Conservation (phyloP, 805 yeast genomes). For the Maudiozyma pseudohumilis region DNA sequence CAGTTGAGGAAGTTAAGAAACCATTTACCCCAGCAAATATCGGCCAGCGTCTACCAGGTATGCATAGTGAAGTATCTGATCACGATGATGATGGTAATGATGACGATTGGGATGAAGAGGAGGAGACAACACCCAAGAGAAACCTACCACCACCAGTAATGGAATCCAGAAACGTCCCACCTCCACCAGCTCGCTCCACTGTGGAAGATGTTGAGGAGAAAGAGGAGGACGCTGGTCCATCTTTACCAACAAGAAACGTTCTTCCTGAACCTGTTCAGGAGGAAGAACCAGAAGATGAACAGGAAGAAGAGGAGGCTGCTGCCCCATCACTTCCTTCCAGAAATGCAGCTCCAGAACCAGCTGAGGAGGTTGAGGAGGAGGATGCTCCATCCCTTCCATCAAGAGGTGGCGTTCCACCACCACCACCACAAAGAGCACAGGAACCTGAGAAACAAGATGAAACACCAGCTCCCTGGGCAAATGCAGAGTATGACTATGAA, state of each 20-base stretch:
- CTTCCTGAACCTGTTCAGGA: conserved; percentile 12
- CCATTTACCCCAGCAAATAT: conserved; percentile 8
- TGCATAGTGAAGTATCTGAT: conserved; percentile 20
- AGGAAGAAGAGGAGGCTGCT: conserved; percentile 18
- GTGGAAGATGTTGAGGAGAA: conserved; percentile 17
- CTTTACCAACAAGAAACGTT: conserved; percentile 4
- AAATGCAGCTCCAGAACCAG: conserved; percentile 19
- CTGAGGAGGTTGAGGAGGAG: conserved; percentile 8
- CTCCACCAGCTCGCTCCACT: conserved; percentile 9
- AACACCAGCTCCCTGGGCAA: conserved; percentile 37
- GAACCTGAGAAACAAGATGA: conserved; percentile 1
- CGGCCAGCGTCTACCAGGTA: conserved; percentile 29
- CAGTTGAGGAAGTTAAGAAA: conserved; percentile 6
- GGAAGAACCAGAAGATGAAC: conserved; percentile 7
- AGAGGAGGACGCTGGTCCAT: conserved; percentile 8
- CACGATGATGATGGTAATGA: conserved; percentile 17
- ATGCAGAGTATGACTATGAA: conserved; percentile 81
- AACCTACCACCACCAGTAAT: conserved; percentile 6
- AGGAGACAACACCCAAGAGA: conserved; percentile 9
- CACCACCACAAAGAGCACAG: conserved; percentile 21
- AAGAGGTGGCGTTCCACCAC: conserved; percentile 25
- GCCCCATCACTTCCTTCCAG: conserved; percentile 22
- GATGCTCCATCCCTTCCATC: conserved; percentile 19
- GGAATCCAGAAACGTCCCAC: not conserved
- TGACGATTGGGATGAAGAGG: conserved; percentile 21